Conservation (phyloP, 805 yeast species). For the Lachancea sp. region DNA sequence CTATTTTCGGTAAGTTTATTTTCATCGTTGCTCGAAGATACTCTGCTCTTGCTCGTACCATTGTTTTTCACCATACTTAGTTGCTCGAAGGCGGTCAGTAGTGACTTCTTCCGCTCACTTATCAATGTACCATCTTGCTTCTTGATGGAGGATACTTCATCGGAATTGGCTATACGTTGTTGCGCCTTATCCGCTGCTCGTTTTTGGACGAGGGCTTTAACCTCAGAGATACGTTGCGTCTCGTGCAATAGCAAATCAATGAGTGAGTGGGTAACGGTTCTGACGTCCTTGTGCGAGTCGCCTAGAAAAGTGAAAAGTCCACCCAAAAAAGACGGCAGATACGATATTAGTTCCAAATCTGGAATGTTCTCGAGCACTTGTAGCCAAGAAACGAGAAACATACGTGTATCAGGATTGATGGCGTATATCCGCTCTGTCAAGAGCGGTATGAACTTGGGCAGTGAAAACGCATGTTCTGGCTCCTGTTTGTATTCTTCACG, state of each 20-base stretch:
- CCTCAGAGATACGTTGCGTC: slow-evolving; percentile 65
- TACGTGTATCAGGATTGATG: slow-evolving; percentile 85
- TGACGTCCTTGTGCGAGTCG: slow-evolving; percentile 79
- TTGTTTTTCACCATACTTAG: slow-evolving; percentile 11
- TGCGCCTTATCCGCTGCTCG: slow-evolving; percentile 17
- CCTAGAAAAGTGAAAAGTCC: slow-evolving; percentile 71
- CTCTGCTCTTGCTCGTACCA: not conserved
- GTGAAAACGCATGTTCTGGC: slow-evolving; percentile 58
- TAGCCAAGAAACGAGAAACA: slow-evolving; percentile 90
- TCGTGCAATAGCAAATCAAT: slow-evolving; percentile 73
- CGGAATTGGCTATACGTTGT: slow-evolving; percentile 15
- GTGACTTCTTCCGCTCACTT: slow-evolving; percentile 31
- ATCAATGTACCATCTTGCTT: slow-evolving; percentile 27
- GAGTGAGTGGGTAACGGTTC: slow-evolving; percentile 76
- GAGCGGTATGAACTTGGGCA: slow-evolving; percentile 86
- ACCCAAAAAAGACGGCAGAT: slow-evolving; percentile 82
- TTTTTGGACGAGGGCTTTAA: slow-evolving; percentile 47
- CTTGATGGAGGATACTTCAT: slow-evolving; percentile 22
- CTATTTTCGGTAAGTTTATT: slow-evolving; percentile 1
- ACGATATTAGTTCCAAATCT: slow-evolving; percentile 78
- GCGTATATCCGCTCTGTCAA: slow-evolving; percentile 86
- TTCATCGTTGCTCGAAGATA: slow-evolving; percentile 1
- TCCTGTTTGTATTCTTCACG: slow-evolving; percentile 57
- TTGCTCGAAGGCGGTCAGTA: slow-evolving; percentile 24
- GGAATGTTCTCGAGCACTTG: slow-evolving; percentile 90